Percentiles rank a stretch among this genome's conserved stretches.
These are phyloP conservation scores for Jacaranda mimosifolia DNA, from an alignment of 257 asterid genomes.

Conservation along the genomic window DNA sequence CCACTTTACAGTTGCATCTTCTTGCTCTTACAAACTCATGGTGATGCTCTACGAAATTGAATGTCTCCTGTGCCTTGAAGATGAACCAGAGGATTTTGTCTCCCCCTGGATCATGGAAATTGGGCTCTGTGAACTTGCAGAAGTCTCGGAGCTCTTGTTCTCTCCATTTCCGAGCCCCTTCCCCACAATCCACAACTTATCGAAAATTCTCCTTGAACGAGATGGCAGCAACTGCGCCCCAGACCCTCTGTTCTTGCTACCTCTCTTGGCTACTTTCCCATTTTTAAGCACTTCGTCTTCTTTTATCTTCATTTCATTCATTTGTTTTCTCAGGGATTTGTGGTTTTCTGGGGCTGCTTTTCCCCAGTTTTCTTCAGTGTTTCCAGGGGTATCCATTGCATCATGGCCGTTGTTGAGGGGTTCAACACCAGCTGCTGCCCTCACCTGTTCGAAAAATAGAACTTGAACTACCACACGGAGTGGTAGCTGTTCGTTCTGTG, in stretches of 20 bases:
- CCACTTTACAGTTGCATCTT: slow-evolving; percentile 47
- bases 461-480: slow-evolving; percentile 88
- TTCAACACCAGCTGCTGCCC: slow-evolving; percentile 58
- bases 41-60: slow-evolving; percentile 65
- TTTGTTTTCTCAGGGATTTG: slow-evolving; percentile 55
- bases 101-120: slow-evolving; percentile 65
- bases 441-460: slow-evolving; percentile 77
- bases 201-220: slow-evolving; percentile 85
- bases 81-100: slow-evolving; percentile 55
- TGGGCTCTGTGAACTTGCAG: slow-evolving; percentile 91
- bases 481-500: slow-evolving; percentile 88
- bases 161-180: slow-evolving; percentile 64
- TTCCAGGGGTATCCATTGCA: slow-evolving; percentile 45
- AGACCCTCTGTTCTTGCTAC: slow-evolving; percentile 60
- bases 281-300: slow-evolving; percentile 50
- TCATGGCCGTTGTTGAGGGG: slow-evolving; percentile 41
- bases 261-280: slow-evolving; percentile 52
- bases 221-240: slow-evolving; percentile 77
- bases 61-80: slow-evolving; percentile 74
- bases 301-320: slow-evolving; percentile 61
- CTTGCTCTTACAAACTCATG: slow-evolving; percentile 9
- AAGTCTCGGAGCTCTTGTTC: slow-evolving; percentile 84
- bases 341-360: slow-evolving; percentile 48
- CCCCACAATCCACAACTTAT: slow-evolving; percentile 77
- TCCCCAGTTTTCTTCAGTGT: slow-evolving; percentile 52